Evolutionary conservation across 2,329 filamentous ascomycete genomes (phyloP).

Genomic region (Diaporthe vaccinii): DNA sequence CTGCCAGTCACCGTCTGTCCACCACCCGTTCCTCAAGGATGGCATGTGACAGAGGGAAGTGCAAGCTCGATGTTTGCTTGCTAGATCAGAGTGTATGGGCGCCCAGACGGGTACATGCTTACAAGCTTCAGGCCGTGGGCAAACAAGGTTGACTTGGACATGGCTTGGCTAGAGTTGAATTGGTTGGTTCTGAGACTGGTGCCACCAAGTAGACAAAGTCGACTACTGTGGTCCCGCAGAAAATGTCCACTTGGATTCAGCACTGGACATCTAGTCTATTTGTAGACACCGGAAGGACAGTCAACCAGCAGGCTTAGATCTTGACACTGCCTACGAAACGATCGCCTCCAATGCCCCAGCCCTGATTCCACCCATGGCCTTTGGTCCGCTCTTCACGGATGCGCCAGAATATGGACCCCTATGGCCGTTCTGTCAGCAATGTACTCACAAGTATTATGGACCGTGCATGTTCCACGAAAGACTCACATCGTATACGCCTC

Average conservation of each 20-base stretch:
- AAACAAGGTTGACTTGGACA: not conserved
- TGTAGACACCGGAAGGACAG: not conserved
- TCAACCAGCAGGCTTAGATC: not conserved
- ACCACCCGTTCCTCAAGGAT: not conserved
- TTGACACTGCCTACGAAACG: not conserved
- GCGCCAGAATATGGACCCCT: slow-evolving; percentile 22
- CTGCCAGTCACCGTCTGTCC: not conserved
- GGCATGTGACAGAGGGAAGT: not conserved
- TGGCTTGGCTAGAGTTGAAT: not conserved
- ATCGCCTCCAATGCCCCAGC: slow-evolving; percentile 21
- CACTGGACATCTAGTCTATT: not conserved
- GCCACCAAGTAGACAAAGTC: not conserved
- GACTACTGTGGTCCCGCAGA: not conserved
- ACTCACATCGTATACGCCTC: not conserved
- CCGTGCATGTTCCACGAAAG: slow-evolving; percentile 45
- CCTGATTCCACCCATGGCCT: not conserved
- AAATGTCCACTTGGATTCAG: not conserved
- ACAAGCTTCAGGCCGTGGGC: not conserved
- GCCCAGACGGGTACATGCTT: not conserved
- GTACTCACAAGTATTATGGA: not conserved
- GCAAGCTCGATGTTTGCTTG: not conserved
- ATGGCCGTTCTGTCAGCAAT: not conserved
- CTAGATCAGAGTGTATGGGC: no score
- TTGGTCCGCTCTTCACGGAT: slow-evolving; percentile 10
- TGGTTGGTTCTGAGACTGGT: not conserved